Evolutionary conservation across 1,139 yeast genomes (phyloP), one percentile per base, ranked within the genome.

Genomic region (Citeromyces hawaiiensis): DNA sequence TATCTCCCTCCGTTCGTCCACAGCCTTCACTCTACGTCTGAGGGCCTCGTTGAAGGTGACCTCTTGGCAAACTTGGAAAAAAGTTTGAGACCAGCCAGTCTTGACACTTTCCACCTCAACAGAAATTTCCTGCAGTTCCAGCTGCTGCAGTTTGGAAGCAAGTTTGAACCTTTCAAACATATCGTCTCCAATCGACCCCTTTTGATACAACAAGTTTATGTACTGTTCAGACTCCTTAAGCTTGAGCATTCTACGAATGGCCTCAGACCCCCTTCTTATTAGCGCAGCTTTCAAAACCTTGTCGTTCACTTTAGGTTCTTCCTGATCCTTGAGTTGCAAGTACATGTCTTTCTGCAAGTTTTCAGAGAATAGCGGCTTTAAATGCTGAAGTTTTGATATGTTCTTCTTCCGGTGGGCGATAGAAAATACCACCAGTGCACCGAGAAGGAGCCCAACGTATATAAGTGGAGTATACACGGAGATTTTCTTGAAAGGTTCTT

Each of bases 1-100:
- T 17, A 61, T 62, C 40, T 65, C 61, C 38, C 66, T 64, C 51
- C 86, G 70, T 31, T 63, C 68, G 15, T 71, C 76, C 51, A 83
- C 69, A n/a, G 86, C 72, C 32, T 60, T 59, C 43, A 86, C 64
- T 53, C 96, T 76, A 63, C 93, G 74, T 60, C 93, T 73, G 42
- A 91, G 66, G 1, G 96, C 96, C 59, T 83, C 94, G 55, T 88
- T 88, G 60, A 86, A 83, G 47, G 95, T 85, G 38, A 91, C 79
- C 54, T 91, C 97, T 52, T 82, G 91, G 30, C 91, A 83, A 15
- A 82, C 73, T 10, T 82, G 81, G 55, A 87, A 82, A 51, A 86
- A 74, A 40, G 70, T 63, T 48, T 74, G 81, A 6, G 80, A 73
- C 96, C 96, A 88, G 21, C 86, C 93, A 39, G 76, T 72, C 54